Evolutionary conservation across 306 rosid species (phyloP).

Genomic region (Parietaria judaica): DNA sequence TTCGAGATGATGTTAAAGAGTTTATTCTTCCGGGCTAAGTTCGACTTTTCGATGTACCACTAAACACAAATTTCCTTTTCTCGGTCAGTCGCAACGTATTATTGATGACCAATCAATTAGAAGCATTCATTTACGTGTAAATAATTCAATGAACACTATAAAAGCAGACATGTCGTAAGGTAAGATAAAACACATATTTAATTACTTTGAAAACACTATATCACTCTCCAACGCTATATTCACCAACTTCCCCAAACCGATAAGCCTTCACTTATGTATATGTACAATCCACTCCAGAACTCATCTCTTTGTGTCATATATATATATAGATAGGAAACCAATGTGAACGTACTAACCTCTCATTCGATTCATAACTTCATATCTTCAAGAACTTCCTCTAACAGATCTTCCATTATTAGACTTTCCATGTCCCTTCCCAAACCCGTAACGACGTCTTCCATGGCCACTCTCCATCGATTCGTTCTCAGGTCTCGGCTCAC

Average conservation of each 20-base stretch:
- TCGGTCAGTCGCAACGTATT: too few species aligned
- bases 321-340: constrained; percentile 21
- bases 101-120: too few species aligned
- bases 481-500: constrained; percentile 52
- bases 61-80: too few species aligned
- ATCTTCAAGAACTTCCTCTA: constrained; percentile 63
- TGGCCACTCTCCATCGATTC: constrained; percentile 45
- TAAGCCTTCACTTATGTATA: constrained; percentile 15
- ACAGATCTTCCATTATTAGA: constrained; percentile 56
- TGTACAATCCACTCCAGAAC: constrained; percentile 23
- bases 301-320: constrained; percentile 29
- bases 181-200: too few species aligned
- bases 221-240: constrained; percentile 25
- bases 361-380: constrained; percentile 18
- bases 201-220: too few species aligned
- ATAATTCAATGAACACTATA: too few species aligned
- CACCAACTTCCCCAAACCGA: constrained; percentile 27
- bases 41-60: too few species aligned
- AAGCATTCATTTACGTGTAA: too few species aligned
- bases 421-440: constrained; percentile 59
- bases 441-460: constrained; percentile 39
- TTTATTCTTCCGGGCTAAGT: too few species aligned
- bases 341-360: constrained; percentile 23
- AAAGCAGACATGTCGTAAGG: too few species aligned
- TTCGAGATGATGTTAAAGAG: too few species aligned